Percentiles rank a stretch among this genome's conserved stretches.
phyloP scores from a whole-genome alignment of 805 yeast species.

The Henningerozyma blattae region DNA sequence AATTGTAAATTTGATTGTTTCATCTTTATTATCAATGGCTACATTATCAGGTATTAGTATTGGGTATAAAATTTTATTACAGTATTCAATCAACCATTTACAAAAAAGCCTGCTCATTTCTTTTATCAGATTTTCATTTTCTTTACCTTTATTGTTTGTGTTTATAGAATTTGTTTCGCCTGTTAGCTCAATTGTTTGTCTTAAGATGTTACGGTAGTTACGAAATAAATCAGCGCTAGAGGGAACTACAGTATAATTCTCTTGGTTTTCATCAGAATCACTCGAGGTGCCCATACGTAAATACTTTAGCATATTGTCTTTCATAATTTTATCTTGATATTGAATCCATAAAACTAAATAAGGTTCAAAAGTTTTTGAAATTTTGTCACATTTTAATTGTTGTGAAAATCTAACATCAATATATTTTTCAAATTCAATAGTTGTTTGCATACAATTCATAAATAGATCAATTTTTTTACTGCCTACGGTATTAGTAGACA shows the following conservation, averaged over 20 bases:
- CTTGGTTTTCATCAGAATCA: constrained; percentile 29
- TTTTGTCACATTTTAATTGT: constrained; percentile 28
- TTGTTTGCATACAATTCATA: constrained; percentile 56
- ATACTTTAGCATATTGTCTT: constrained; percentile 52
- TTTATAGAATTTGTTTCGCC: constrained; percentile 20
- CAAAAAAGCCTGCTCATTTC: constrained; percentile 50
- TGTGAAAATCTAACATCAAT: constrained; percentile 52
- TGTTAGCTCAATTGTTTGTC: constrained; percentile 51
- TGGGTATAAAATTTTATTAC: constrained; percentile 36
- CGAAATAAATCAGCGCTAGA: constrained; percentile 84
- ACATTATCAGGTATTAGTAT: constrained; percentile 32
- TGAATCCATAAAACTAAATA: constrained; percentile 76
- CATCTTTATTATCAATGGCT: constrained; percentile 34
- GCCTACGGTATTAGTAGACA: constrained; percentile 2
- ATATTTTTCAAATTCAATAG: constrained; percentile 74
- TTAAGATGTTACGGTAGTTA: constrained; percentile 56
- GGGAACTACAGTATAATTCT: constrained; percentile 57
- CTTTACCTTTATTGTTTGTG: constrained; percentile 23
- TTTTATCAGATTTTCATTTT: constrained; percentile 21
- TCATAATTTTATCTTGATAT: constrained; percentile 61
- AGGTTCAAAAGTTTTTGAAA: constrained; percentile 72
- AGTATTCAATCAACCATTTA: constrained; percentile 52
- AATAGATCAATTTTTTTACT: constrained; percentile 49
- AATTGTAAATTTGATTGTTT: constrained; percentile 55
- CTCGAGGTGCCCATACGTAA: constrained; percentile 33